Percentiles rank a stretch among this genome's conserved stretches.
phyloP scores from a whole-genome alignment of 495 filamentous ascomycete species.

The Tuber calosporum region DNA sequence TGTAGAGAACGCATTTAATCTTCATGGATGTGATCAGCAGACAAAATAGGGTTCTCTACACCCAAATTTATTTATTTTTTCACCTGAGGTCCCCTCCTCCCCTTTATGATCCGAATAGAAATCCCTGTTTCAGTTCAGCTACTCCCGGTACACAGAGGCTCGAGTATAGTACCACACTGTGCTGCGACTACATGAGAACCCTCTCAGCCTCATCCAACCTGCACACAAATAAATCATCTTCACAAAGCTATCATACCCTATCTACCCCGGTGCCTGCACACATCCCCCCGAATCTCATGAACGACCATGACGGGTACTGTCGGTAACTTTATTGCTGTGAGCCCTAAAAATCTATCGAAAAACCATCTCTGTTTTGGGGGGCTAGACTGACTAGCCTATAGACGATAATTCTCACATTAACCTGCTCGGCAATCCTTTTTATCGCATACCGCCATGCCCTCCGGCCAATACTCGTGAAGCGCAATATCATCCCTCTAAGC shows the following conservation, averaged over 20 bases:
- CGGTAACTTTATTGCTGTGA: slow-evolving; percentile 34
- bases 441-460: slow-evolving; percentile 37
- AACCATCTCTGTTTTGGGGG: not conserved
- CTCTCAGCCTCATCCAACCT: not conserved
- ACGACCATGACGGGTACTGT: slow-evolving; percentile 33
- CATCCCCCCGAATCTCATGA: not conserved
- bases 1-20: not conserved
- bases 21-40: not conserved
- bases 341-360: not conserved
- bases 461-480: slow-evolving; percentile 35
- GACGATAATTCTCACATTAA: slow-evolving; percentile 37
- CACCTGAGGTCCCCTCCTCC: not conserved
- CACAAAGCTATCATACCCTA: not conserved
- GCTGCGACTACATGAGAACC: too few relatives aligned
- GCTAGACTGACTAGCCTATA: slow-evolving; percentile 5
- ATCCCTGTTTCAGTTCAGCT: not conserved
- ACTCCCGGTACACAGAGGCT: not conserved
- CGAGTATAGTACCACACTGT: too few relatives aligned
- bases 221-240: not conserved
- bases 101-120: not conserved
- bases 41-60: not conserved
- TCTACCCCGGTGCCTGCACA: not conserved
- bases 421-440: slow-evolving; percentile 33
- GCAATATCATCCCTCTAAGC: slow-evolving; percentile 37
- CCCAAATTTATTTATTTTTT: not conserved